Conservation (phyloP, 2,329 filamentous ascomycete species). For the Aspergillus sp. region DNA sequence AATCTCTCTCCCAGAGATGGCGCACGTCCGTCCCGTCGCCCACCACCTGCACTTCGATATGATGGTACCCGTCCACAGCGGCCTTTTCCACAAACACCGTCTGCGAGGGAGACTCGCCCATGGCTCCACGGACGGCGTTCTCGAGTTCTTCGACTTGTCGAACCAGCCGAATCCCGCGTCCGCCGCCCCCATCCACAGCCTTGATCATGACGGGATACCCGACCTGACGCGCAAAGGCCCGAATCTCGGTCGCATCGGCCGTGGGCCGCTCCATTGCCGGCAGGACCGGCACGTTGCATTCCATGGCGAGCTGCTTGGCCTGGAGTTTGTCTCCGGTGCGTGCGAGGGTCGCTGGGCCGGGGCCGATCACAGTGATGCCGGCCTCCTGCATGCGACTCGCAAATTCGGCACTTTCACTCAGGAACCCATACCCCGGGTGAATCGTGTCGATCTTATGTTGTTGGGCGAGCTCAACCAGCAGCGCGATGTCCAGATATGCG, state of each 20-base stretch:
- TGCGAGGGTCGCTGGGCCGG: conserved; percentile 56
- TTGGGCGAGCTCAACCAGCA: conserved; percentile 48
- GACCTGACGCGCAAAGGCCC: conserved; percentile 57
- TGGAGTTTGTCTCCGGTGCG: conserved; percentile 58
- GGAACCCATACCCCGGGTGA: conserved; percentile 64
- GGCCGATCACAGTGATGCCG: conserved; percentile 52
- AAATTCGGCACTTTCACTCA: conserved; percentile 56
- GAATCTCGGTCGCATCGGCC: conserved; percentile 41
- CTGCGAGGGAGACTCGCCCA: conserved; percentile 58
- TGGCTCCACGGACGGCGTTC: conserved; percentile 49
- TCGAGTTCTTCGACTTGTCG: conserved; percentile 44
- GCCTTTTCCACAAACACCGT: conserved; percentile 62
- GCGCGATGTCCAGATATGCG: conserved; percentile 54
- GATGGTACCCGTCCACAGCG: conserved; percentile 60
- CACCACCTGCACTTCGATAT: conserved; percentile 62
- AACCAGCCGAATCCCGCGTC: conserved; percentile 59
- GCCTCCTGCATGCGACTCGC: conserved; percentile 49
- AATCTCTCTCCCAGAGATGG: conserved; percentile 62
- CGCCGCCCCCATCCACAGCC: conserved; percentile 64
- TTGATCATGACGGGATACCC: conserved; percentile 62
- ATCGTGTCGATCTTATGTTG: conserved; percentile 55
- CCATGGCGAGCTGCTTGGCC: conserved; percentile 51
- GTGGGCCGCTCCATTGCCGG: conserved; percentile 50
- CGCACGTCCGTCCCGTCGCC: conserved; percentile 55
- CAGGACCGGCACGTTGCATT: conserved; percentile 53